phyloP scores from a whole-genome alignment of 23 red algal genomes.

The Agarophyton chilense region DNA sequence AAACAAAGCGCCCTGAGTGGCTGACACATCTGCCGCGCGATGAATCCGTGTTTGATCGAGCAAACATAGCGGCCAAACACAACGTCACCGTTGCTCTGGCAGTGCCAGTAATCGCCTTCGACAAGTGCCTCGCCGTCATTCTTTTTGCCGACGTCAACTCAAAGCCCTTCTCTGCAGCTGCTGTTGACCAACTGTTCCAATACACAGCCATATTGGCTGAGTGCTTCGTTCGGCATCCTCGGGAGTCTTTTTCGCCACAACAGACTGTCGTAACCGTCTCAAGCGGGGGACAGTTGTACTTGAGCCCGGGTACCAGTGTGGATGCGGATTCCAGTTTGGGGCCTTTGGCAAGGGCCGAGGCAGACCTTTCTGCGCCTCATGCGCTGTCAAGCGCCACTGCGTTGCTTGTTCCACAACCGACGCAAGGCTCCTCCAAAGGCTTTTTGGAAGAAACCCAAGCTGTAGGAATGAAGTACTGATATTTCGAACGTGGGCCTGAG shows the following conservation, averaged over 20 bases:
- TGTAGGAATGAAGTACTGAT: constrained; percentile 13
- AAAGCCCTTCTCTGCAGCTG: constrained; percentile 6
- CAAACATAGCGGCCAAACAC: not conserved
- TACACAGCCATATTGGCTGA: not conserved
- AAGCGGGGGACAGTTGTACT: not conserved
- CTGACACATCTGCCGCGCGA: constrained; percentile 8
- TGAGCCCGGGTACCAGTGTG: not conserved
- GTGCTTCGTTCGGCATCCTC: not conserved
- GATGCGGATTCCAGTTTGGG: not conserved
- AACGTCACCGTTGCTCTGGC: not conserved
- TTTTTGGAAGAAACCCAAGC: constrained; percentile 7
- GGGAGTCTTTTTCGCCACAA: not conserved
- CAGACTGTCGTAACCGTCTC: not conserved
- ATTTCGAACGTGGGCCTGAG: not conserved
- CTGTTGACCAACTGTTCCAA: constrained; percentile 10
- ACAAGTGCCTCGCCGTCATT: constrained; percentile 41
- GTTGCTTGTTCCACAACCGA: not conserved
- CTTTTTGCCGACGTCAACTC: constrained; percentile 19
- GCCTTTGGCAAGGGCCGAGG: not conserved
- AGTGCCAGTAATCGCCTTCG: constrained; percentile 8
- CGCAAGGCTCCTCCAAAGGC: not conserved
- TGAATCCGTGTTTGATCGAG: constrained; percentile 41
- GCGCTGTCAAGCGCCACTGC: not conserved
- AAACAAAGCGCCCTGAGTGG: constrained; percentile 69
- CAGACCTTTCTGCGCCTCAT: not conserved